phyloP scores from a whole-genome alignment of 2,329 filamentous ascomycete genomes.

The Ophiocordyceps camponoti-saundersi region DNA sequence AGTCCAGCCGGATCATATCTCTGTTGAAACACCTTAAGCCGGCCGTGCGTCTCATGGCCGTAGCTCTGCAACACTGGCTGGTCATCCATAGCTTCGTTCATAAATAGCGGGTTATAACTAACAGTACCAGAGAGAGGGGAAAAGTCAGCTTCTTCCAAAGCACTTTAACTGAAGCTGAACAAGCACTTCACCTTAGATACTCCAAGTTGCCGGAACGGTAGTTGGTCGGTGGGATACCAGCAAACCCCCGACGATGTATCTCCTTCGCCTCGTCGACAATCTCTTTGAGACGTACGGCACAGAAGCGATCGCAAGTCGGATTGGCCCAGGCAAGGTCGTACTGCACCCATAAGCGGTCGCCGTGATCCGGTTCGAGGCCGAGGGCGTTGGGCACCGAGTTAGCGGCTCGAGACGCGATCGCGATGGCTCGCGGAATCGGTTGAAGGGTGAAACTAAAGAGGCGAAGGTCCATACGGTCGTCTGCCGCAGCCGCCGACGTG shows the following conservation, averaged over 20 bases:
- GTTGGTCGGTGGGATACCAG: conserved; percentile 7
- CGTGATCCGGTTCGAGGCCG: conserved; percentile 7
- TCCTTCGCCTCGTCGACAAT: conserved; percentile 3
- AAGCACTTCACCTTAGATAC: not conserved
- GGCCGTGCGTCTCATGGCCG: conserved; percentile 3
- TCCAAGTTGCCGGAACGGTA: conserved; percentile 6
- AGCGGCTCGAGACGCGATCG: not conserved
- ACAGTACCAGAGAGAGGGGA: too few species aligned
- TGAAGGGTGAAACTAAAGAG: conserved; percentile 6
- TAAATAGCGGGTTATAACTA: conserved; percentile 9
- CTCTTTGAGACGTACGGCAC: conserved; percentile 3
- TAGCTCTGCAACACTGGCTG: conserved; percentile 7
- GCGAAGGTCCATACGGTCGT: not conserved
- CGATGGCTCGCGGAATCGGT: conserved; percentile 6
- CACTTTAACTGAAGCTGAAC: too few species aligned
- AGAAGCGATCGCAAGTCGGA: conserved; percentile 5
- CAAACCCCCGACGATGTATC: conserved; percentile 4
- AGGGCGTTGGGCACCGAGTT: conserved; percentile 7
- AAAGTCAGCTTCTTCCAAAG: conserved; percentile 3
- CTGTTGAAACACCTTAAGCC: conserved; percentile 3
- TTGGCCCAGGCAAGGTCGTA: conserved; percentile 12
- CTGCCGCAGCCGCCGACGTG: not conserved
- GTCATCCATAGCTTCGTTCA: conserved; percentile 7
- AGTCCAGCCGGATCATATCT: conserved; percentile 5
- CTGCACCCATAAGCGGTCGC: conserved; percentile 14